Evolutionary conservation across 805 yeast species (phyloP), one percentile per base, ranked within the genome.

Genomic region (Blastobotrys attinorum): DNA sequence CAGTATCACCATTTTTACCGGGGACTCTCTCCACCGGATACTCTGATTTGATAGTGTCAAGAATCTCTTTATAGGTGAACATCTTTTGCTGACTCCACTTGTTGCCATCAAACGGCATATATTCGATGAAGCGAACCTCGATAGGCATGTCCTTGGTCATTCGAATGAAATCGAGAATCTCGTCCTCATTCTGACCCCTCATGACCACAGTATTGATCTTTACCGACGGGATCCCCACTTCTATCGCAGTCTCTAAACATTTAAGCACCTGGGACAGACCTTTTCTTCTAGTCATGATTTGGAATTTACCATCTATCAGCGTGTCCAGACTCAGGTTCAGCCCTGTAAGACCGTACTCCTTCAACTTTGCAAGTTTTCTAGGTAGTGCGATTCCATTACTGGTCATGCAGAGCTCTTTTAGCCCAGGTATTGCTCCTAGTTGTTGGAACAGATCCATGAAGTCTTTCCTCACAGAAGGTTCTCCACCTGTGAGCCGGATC

Each of bases 71-170:
- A 51, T 65, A 74, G 5, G 70, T 55, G 34, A 73, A 63, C 65
- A 75, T 62, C 49, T 75, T 75, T 5, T 56, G 49, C 31, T 60
- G 51, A 13, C 69, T 62, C 79, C 79, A 75, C 49, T 69, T 70
- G 55, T 75, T 75, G 2, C 80, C 80, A 46, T 64, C 73, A 52
- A 75, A 75, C 3, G 80, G 80, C 80, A 75, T 75, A 55, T 73
- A 75, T 51, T 75, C 80, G 34, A 75, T 75, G 51, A 75, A 75
- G 43, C 79, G 59, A 18, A 75, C 69, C 48, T 75, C 77, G 4
- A 74, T 47, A 3, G 70, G 67, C 33, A 58, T 51, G 31, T 62
- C 56, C 42, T 57, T 52, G 8, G 75, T 63, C 45, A 74, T 43
- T 31, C 63, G 64, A 1, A 71, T 73, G 56, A 75, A 75, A 47